Conservation (phyloP, 139 green algal genomes). For the Trebouxia sp. region DNA sequence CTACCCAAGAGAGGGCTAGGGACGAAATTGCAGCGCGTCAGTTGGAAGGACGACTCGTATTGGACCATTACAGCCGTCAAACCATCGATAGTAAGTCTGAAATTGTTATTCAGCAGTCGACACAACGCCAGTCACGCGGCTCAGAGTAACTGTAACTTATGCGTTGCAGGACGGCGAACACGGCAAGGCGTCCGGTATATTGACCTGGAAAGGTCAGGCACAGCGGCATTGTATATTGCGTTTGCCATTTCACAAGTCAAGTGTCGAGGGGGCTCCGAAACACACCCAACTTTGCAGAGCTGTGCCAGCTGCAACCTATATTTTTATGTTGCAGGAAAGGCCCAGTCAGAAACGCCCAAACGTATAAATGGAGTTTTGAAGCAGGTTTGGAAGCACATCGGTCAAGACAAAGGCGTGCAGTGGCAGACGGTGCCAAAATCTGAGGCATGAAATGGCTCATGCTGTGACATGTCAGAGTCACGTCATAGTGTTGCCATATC, state of each 20-base stretch:
- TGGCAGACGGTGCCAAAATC: not conserved
- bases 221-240: too few relatives aligned
- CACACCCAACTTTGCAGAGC: too few relatives aligned
- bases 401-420: not conserved
- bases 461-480: not conserved
- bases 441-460: not conserved
- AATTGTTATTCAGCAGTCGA: not conserved
- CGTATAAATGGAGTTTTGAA: conserved; percentile 41
- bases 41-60: conserved; percentile 29
- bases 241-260: too few relatives aligned
- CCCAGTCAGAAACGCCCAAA: not conserved
- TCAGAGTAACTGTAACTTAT: too few relatives aligned
- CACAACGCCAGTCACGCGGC: too few relatives aligned
- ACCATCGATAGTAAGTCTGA: conserved; percentile 29
- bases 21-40: conserved; percentile 7
- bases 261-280: too few relatives aligned
- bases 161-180: conserved; percentile 46
- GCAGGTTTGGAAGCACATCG: conserved; percentile 40
- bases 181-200: conserved; percentile 45
- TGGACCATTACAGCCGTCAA: conserved; percentile 32
- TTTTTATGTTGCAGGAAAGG: not conserved
- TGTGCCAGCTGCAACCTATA: too few relatives aligned
- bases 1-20: conserved; percentile 18
- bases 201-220: conserved; percentile 46
- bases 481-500: too few relatives aligned